A percentile compares a stretch with the other conserved stretches of the same genome.
phyloP scores from a whole-genome alignment of 306 rosid species.

The Corylus heterophylla region DNA sequence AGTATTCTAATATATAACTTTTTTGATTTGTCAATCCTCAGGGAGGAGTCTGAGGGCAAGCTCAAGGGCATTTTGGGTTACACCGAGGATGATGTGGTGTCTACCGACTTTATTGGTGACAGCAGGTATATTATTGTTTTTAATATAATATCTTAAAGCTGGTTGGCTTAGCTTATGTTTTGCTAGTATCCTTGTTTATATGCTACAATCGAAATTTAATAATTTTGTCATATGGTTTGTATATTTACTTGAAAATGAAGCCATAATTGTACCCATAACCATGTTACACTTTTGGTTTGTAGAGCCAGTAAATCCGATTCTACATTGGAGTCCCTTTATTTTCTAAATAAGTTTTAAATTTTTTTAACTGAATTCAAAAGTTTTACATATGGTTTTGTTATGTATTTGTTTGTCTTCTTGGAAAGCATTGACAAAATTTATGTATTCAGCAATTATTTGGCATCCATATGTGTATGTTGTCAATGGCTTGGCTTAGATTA shows the following conservation, averaged over 20 bases:
- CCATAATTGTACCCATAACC: not conserved
- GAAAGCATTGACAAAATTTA: not conserved
- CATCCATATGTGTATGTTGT: not conserved
- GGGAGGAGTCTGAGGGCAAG: conserved; percentile 89
- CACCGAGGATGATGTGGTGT: conserved; percentile 87
- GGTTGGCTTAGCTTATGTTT: not conserved
- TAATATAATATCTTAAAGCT: not conserved
- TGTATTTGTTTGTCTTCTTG: not conserved
- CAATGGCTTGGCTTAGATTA: not conserved
- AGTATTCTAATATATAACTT: too few species aligned
- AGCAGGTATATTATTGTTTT: conserved; percentile 58
- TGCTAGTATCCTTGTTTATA: not conserved
- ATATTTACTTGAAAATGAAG: not conserved
- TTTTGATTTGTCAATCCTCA: conserved; percentile 26
- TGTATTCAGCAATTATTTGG: not conserved
- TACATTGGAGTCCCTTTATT: not conserved
- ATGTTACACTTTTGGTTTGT: not conserved
- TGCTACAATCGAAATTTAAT: not conserved
- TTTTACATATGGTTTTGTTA: not conserved
- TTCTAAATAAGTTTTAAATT: not conserved
- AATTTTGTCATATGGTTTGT: not conserved
- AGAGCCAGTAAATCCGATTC: not conserved
- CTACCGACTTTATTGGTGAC: conserved; percentile 82
- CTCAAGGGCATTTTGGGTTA: conserved; percentile 92
- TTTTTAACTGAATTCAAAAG: too few species aligned